These are phyloP conservation scores for Plasmodium cynomolgi DNA, from an alignment of 169 alveolate species.

Conservation along the genomic window DNA sequence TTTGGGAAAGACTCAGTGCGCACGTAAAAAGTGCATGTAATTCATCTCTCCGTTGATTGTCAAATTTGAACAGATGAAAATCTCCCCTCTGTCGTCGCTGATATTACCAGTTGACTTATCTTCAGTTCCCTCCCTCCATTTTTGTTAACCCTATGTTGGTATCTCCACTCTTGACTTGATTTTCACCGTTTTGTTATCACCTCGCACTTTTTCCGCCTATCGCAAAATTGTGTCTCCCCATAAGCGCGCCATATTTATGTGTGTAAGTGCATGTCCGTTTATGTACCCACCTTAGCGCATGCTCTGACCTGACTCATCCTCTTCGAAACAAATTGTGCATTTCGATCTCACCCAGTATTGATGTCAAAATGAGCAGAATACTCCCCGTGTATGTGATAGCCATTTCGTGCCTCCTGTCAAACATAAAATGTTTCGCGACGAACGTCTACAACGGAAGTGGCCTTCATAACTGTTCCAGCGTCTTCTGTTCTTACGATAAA, in stretches of 20 bases:
- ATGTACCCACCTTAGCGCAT: neutral
- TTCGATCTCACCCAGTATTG: neutral
- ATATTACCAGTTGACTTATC: neutral
- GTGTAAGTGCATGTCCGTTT: slow-evolving; percentile 2
- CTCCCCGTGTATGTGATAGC: neutral
- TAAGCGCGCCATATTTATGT: neutral
- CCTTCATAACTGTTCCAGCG: slow-evolving; percentile 44
- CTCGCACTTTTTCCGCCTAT: neutral
- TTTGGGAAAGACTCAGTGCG: neutral
- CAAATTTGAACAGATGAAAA: neutral
- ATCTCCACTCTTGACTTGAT: neutral
- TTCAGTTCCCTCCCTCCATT: neutral
- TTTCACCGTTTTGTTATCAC: neutral
- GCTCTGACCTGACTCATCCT: neutral
- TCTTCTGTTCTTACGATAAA: slow-evolving; percentile 46
- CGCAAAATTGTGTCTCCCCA: slow-evolving; percentile 1
- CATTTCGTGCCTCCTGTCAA: neutral
- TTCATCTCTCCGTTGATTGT: neutral
- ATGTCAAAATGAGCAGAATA: slow-evolving; percentile 42
- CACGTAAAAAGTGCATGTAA: neutral
- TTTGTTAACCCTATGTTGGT: neutral
- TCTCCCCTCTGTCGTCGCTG: neutral
- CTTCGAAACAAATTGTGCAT: neutral
- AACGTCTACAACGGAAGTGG: neutral
- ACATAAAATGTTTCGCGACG: slow-evolving; percentile 9